Evolutionary conservation across 345 rosid species (phyloP).

Genomic region (Rhizophora apiculata): DNA sequence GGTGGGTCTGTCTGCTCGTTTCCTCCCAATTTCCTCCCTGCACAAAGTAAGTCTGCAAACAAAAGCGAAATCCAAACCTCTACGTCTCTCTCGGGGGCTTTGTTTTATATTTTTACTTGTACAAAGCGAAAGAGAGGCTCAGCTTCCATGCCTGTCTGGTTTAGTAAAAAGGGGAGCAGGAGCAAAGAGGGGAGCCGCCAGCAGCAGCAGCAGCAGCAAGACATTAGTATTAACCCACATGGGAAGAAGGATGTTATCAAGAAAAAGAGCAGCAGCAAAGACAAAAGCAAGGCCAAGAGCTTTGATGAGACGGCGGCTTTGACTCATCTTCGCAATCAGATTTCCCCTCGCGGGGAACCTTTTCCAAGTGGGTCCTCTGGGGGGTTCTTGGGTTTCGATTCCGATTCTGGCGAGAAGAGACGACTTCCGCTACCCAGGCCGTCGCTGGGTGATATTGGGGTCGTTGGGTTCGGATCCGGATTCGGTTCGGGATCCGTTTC

Average conservation of each 20-base stretch:
- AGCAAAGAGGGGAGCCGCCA: slow-evolving; percentile 42
- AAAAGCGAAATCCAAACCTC: slow-evolving; percentile 16
- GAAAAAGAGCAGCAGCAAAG: slow-evolving; percentile 16
- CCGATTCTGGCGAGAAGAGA: slow-evolving; percentile 55
- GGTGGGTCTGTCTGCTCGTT: background rate
- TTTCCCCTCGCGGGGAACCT: slow-evolving; percentile 46
- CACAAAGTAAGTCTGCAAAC: slow-evolving; percentile 8
- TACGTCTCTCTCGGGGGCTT: background rate
- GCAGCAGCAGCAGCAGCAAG: background rate
- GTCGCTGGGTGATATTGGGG: slow-evolving; percentile 22
- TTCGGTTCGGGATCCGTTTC: slow-evolving; percentile 60
- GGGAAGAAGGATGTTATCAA: slow-evolving; percentile 7
- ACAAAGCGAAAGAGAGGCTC: slow-evolving; percentile 3
- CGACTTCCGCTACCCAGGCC: slow-evolving; percentile 82
- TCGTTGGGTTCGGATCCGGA: slow-evolving; percentile 52
- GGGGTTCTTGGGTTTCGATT: slow-evolving; percentile 70
- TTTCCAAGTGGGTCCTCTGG: slow-evolving; percentile 43
- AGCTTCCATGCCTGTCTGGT: slow-evolving; percentile 70
- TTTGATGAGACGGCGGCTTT: slow-evolving; percentile 32
- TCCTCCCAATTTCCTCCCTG: slow-evolving; percentile 19
- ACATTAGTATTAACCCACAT: background rate
- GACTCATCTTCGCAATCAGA: slow-evolving; percentile 16
- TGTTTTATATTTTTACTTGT: background rate
- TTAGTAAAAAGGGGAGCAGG: slow-evolving; percentile 59
- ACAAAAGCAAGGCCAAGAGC: slow-evolving; percentile 32